These are phyloP conservation scores for Phoma herbarum DNA, from an alignment of 2,329 filamentous ascomycete species.

Conservation along the genomic window DNA sequence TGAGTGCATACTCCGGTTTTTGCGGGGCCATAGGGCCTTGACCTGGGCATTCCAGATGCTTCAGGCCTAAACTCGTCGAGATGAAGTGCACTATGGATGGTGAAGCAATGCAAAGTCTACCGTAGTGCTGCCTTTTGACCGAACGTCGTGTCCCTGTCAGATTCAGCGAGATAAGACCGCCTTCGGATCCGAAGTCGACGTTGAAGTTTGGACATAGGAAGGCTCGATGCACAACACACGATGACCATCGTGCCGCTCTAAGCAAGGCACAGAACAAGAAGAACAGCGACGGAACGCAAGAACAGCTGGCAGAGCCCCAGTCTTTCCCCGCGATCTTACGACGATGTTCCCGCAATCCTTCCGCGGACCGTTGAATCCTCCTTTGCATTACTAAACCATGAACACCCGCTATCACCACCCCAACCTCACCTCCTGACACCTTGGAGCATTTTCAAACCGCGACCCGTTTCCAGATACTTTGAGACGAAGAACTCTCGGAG, in stretches of 20 bases:
- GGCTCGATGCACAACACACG: background rate
- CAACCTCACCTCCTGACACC: background rate
- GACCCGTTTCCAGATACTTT: background rate
- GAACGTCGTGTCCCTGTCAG: background rate
- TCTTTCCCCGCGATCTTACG: conserved; percentile 11
- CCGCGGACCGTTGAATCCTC: conserved; percentile 11
- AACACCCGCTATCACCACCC: background rate
- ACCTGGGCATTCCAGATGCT: background rate
- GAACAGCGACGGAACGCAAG: conserved; percentile 2
- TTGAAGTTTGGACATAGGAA: background rate
- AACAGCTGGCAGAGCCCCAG: conserved; percentile 9
- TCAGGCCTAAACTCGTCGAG: background rate
- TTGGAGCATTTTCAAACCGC: background rate
- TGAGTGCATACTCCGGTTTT: background rate
- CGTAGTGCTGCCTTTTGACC: background rate
- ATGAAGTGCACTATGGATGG: background rate
- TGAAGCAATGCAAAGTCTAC: background rate
- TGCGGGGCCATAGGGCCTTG: background rate
- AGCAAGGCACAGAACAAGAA: background rate
- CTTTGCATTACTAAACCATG: conserved; percentile 8
- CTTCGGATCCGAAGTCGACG: background rate
- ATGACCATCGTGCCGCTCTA: conserved; percentile 3
- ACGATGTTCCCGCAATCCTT: conserved; percentile 21
- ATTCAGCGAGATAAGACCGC: background rate
- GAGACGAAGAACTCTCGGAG: background rate